Base-by-base conservation (phyloP, 768 basidiomycete genomes). In the Pholiota conissans region DNA sequence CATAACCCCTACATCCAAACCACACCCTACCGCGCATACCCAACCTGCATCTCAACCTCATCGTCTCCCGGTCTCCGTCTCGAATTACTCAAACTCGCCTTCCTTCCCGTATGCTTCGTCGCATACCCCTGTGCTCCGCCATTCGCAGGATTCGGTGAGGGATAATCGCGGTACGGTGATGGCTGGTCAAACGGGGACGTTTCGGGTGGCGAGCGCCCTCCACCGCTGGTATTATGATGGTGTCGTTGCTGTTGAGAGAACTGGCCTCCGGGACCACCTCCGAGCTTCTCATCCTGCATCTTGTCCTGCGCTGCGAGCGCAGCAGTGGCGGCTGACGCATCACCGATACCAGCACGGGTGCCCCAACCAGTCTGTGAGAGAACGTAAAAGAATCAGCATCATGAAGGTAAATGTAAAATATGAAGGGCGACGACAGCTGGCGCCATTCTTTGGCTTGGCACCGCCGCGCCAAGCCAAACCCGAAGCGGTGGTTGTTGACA, bases 261-360 rank as follows among this genome's bases (percentile, higher is more conserved):
- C 27, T 50, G 56, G 29, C 30, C 30, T n/a, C n/a, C n/a, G n/a
- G n/a, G 30, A 13, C 30, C 18, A 10, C 16, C 63, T n/a, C n/a
- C n/a, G n/a, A n/a, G n/a, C n/a, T 63, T 61, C 68, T 74, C 60
- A 49, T 66, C 57, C 68, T 67, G 53, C 71, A 71, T 55, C 76
- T 73, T 59, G 70, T 70, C 61, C 72, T 72, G 60, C 84, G 86
- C 54, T 26, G 54, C 63, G 35, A 79, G 75, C 11, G 90, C 90
- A 7, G 85, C 84, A 2, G 89, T 90, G 50, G 91, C 90, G 34
- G 86, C 84, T 0, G 85, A 76, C 1, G 86, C 85, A 77, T 94
- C 90, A 67, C 92, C 91, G 65, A 95, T 91, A 75, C 94, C 93
- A 5, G 94, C 85, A 71, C 93, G 89, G n/a, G 93, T 97, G 40